These are phyloP conservation scores for Lichtheimia corymbifera DNA, from an alignment of 371 early-diverging fungal species.

Conservation along the genomic window DNA sequence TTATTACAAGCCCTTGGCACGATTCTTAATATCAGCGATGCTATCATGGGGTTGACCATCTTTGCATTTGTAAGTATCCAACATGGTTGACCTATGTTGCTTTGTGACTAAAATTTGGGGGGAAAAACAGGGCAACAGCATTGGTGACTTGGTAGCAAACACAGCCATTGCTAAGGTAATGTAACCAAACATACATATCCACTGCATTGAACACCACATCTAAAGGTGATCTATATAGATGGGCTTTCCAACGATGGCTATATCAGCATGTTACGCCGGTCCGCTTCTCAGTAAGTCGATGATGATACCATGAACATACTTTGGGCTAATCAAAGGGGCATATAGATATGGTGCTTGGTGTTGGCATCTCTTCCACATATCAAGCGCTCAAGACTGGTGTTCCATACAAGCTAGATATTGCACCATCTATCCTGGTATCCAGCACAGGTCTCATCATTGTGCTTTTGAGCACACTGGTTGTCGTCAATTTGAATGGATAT, in stretches of 20 bases:
- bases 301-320: background rate
- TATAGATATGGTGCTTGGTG: slow-evolving; percentile 72
- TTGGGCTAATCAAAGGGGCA: background rate
- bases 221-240: slow-evolving; percentile 28
- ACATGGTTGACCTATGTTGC: background rate
- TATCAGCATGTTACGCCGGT: slow-evolving; percentile 85
- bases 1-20: slow-evolving; percentile 75
- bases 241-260: slow-evolving; percentile 86
- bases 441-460: slow-evolving; percentile 52
- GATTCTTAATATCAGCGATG: slow-evolving; percentile 74
- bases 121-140: slow-evolving; percentile 67
- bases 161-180: slow-evolving; percentile 74
- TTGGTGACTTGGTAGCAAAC: slow-evolving; percentile 85
- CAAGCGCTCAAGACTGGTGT: slow-evolving; percentile 45
- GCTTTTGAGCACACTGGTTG: slow-evolving; percentile 49
- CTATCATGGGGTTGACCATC: slow-evolving; percentile 81
- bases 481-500: slow-evolving; percentile 54
- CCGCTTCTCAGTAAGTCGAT: slow-evolving; percentile 33
- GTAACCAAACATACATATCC: too few species aligned
- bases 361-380: slow-evolving; percentile 71
- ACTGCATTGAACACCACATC: too few species aligned
- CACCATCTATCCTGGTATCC: slow-evolving; percentile 60
- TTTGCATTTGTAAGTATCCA: slow-evolving; percentile 67
- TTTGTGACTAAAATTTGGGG: background rate
- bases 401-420: slow-evolving; percentile 48